phyloP scores from a whole-genome alignment of 176 grass and related monocot genomes.

The Olyra latifolia region DNA sequence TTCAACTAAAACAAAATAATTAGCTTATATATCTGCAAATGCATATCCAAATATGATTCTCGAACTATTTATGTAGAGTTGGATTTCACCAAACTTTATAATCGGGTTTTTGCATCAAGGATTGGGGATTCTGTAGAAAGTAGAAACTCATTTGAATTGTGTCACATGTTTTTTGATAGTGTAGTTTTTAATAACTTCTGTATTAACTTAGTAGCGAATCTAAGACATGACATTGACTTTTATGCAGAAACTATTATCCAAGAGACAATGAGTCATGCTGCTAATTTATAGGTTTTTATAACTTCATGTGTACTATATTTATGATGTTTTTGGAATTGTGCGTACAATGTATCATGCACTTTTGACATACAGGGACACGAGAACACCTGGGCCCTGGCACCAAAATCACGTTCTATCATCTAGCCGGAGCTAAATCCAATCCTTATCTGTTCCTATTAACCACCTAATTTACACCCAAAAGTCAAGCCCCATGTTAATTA shows the following conservation, averaged over 20 bases:
- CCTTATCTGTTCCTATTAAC: not conserved
- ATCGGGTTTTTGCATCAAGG: not conserved
- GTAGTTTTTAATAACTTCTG: not conserved
- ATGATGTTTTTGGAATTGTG: too few relatives aligned
- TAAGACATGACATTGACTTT: not conserved
- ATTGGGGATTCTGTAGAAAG: not conserved
- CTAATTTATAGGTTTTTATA: too few relatives aligned
- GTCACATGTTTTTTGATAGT: not conserved
- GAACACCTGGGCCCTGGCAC: too few relatives aligned
- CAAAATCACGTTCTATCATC: too few relatives aligned
- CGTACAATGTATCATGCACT: too few relatives aligned
- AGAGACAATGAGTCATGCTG: not conserved
- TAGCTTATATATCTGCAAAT: not conserved
- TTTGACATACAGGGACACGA: too few relatives aligned
- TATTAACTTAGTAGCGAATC: not conserved
- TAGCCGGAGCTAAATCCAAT: not conserved
- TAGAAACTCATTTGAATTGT: not conserved
- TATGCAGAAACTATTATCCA: not conserved
- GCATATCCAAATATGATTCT: not conserved
- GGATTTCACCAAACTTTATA: not conserved
- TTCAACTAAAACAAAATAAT: not conserved
- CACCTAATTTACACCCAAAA: not conserved
- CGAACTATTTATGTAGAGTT: not conserved
- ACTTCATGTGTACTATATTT: too few relatives aligned
- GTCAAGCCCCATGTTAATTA: not conserved